These are phyloP conservation scores for Phytomonas sp. DNA, from an alignment of 208 protist genomes.

Conservation along the genomic window DNA sequence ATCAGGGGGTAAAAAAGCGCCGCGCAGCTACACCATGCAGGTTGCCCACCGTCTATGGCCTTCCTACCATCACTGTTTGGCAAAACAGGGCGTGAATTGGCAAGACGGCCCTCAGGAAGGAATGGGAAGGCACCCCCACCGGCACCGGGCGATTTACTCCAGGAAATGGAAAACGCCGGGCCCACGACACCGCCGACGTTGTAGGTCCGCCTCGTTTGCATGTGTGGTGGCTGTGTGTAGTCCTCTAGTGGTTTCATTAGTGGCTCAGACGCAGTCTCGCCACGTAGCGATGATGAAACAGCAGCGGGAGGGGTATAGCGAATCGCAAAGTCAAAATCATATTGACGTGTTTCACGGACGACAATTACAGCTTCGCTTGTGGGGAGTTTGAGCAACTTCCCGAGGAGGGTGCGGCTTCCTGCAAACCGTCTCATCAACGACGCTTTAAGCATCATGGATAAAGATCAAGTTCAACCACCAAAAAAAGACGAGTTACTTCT, in stretches of 20 bases:
- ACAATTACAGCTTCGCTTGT: neutral
- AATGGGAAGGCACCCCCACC: neutral
- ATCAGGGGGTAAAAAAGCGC: constrained; percentile 23
- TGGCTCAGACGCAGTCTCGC: neutral
- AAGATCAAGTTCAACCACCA: neutral
- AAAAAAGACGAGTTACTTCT: constrained; percentile 1
- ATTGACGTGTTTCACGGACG: neutral
- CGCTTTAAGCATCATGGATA: neutral
- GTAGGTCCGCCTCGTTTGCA: neutral
- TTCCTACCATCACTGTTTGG: neutral
- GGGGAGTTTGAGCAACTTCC: neutral
- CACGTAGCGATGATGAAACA: neutral
- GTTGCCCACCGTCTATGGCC: neutral
- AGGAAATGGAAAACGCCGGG: neutral
- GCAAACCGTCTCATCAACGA: neutral
- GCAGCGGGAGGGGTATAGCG: neutral
- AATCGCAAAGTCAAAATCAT: neutral
- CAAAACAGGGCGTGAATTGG: neutral
- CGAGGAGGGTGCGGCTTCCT: neutral
- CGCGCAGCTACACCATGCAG: constrained; percentile 11
- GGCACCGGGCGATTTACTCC: neutral
- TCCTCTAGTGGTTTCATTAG: neutral
- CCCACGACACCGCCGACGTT: neutral
- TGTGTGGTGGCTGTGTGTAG: neutral
- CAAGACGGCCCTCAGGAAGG: neutral